These are phyloP conservation scores for Trypanosoma brucei DNA, from an alignment of 208 protist genomes.

Conservation along the genomic window DNA sequence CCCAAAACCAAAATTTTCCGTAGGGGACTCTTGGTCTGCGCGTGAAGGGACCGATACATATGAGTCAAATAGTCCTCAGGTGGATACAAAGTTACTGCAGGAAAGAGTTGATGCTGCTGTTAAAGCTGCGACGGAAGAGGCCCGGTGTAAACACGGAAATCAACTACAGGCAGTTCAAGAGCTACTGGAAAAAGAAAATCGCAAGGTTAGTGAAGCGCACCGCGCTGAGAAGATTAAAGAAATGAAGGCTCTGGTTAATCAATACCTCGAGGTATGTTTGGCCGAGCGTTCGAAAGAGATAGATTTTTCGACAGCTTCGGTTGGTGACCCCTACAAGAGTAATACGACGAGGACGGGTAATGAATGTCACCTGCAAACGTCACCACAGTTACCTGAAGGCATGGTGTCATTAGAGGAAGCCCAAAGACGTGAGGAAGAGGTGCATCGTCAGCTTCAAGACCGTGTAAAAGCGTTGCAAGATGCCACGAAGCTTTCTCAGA, in stretches of 20 bases:
- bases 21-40: constrained; percentile 29
- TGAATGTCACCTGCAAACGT: background rate
- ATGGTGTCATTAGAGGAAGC: constrained; percentile 17
- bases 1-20: constrained; percentile 7
- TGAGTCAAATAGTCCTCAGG: constrained; percentile 14
- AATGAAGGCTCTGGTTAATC: constrained; percentile 4
- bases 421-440: constrained; percentile 4
- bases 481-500: constrained; percentile 3
- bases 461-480: constrained; percentile 13
- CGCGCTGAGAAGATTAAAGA: constrained; percentile 4
- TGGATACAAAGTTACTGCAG: constrained; percentile 35
- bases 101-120: constrained; percentile 19
- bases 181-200: constrained; percentile 10
- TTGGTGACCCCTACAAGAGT: background rate
- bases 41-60: constrained; percentile 4
- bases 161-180: constrained; percentile 27
- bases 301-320: background rate
- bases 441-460: constrained; percentile 6
- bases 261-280: background rate
- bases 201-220: constrained; percentile 11
- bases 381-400: background rate
- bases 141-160: constrained; percentile 11
- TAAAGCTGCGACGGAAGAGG: constrained; percentile 13
- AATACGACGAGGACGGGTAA: background rate
- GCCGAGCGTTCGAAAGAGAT: constrained; percentile 5